These are phyloP conservation scores for Gossypium rotundifolium DNA, from an alignment of 345 rosid species.

Conservation along the genomic window DNA sequence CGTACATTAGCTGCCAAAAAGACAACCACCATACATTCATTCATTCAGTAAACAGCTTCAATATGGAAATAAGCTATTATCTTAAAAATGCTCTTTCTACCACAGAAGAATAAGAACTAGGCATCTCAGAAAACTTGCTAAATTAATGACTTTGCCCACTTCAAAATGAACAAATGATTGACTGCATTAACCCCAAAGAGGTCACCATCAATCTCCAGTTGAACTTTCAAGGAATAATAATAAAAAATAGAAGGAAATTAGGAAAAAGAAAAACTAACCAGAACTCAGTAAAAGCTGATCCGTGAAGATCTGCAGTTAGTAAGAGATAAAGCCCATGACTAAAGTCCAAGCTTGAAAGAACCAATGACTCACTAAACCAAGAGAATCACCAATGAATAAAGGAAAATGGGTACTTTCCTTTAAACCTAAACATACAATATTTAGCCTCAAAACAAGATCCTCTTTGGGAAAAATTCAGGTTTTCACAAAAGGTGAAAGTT, in stretches of 20 bases:
- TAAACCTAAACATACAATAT: background rate
- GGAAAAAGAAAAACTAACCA: slow-evolving; percentile 34
- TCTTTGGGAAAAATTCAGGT: background rate
- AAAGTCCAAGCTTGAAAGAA: slow-evolving; percentile 42
- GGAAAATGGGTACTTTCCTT: slow-evolving; percentile 33
- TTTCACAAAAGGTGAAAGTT: slow-evolving; percentile 14
- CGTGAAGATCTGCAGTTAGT: slow-evolving; percentile 44
- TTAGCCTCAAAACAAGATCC: background rate
- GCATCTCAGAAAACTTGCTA: background rate
- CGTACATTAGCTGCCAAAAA: slow-evolving; percentile 1
- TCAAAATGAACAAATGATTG: slow-evolving; percentile 16
- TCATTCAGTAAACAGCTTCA: background rate
- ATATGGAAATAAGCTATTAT: background rate
- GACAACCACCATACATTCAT: slow-evolving; percentile 3
- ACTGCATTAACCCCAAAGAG: slow-evolving; percentile 15
- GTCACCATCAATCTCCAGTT: slow-evolving; percentile 21
- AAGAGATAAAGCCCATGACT: slow-evolving; percentile 36
- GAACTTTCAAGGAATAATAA: slow-evolving; percentile 41
- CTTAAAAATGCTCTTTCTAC: background rate
- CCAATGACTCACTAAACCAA: slow-evolving; percentile 44
- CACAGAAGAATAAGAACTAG: background rate
- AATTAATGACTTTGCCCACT: slow-evolving; percentile 9
- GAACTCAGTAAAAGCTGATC: slow-evolving; percentile 33
- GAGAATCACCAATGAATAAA: slow-evolving; percentile 36
- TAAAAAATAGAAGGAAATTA: slow-evolving; percentile 40